Percentiles rank a stretch among this genome's conserved stretches.
Conservation (phyloP, 257 asterid genomes). For the Nicotiana tabacum region DNA sequence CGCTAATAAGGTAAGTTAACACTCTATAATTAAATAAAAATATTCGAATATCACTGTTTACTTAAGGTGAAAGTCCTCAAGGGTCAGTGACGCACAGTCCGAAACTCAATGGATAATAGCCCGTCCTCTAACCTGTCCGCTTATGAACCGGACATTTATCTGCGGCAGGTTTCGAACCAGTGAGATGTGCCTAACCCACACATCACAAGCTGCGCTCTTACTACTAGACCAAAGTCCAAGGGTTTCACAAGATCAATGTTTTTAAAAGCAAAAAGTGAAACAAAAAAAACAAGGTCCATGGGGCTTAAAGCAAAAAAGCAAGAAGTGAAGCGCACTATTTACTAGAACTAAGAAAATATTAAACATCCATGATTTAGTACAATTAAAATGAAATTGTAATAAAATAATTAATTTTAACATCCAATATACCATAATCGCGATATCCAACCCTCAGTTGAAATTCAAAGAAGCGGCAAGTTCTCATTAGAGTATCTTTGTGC, state of each 20-base stretch:
- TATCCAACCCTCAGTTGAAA: slow-evolving; percentile 8
- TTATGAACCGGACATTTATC: neutral
- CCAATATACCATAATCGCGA: neutral
- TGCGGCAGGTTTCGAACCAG: neutral
- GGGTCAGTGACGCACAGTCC: neutral
- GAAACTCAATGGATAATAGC: neutral
- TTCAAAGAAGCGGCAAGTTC: neutral
- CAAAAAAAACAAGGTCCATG: neutral
- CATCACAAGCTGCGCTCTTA: neutral
- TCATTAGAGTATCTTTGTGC: neutral
- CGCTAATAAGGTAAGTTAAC: neutral
- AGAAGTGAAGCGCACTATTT: neutral
- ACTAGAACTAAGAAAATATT: neutral
- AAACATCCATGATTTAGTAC: neutral
- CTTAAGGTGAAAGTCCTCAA: neutral
- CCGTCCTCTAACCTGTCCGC: neutral
- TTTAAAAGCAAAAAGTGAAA: neutral
- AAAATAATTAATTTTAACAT: neutral
- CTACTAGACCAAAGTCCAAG: neutral
- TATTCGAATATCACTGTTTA: neutral
- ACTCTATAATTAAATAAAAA: neutral
- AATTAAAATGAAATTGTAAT: neutral
- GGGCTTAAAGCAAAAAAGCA: neutral
- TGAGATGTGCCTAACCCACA: neutral
- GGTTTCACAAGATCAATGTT: neutral